phyloP scores from a whole-genome alignment of 2,329 filamentous ascomycete genomes.

The Didymella lethalis region DNA sequence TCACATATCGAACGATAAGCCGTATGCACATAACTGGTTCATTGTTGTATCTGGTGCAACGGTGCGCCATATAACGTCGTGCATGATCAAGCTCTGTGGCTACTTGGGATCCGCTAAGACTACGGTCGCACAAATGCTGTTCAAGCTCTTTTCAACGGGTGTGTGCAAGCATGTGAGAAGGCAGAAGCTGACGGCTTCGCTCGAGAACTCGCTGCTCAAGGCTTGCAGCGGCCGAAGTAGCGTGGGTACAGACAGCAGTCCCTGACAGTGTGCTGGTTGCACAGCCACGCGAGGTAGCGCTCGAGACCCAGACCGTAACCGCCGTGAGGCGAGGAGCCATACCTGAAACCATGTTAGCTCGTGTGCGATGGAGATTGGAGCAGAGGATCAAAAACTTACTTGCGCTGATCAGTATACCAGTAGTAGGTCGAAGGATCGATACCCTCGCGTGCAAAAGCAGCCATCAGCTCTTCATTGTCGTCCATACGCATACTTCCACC shows the following conservation, averaged over 20 bases:
- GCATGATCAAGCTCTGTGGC: conserved; percentile 1
- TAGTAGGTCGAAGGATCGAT: conserved; percentile 89
- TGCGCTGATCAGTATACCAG: conserved; percentile 98
- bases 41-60: conserved; percentile 23
- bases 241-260: conserved; percentile 79
- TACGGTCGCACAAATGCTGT: background rate
- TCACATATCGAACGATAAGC: background rate
- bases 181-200: background rate
- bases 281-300: conserved; percentile 75
- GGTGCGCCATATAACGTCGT: background rate
- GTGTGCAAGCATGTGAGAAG: background rate
- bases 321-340: conserved; percentile 89
- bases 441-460: conserved; percentile 84
- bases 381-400: conserved; percentile 66
- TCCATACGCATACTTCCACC: conserved; percentile 97
- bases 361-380: background rate
- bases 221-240: conserved; percentile 82
- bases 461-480: conserved; percentile 83
- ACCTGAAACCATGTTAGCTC: conserved; percentile 60
- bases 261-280: conserved; percentile 70
- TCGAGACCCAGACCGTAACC: conserved; percentile 94
- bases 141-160: background rate
- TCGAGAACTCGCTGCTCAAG: conserved; percentile 56
- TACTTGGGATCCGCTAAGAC: background rate
- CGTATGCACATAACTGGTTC: conserved; percentile 27